These are phyloP conservation scores for Citrus maxima DNA, from an alignment of 345 rosid genomes.

Conservation along the genomic window DNA sequence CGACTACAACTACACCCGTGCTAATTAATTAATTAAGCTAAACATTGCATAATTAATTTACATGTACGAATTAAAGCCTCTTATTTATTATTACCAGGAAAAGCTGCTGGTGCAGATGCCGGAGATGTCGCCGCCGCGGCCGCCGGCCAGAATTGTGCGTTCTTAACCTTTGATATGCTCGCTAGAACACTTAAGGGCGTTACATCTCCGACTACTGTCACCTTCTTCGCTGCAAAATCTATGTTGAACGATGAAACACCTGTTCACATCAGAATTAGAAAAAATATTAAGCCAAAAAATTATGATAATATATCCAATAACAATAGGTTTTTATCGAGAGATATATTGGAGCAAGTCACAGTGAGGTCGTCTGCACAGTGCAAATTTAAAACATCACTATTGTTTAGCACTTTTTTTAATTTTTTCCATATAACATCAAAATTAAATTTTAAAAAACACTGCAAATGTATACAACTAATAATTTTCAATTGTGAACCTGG, in stretches of 20 bases:
- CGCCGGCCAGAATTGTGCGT: constrained; percentile 74
- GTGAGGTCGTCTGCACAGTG: too few species aligned
- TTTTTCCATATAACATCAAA: too few species aligned
- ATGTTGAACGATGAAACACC: constrained; percentile 87
- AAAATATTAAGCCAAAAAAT: not conserved
- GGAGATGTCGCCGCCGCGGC: constrained; percentile 12
- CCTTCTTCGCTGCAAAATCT: constrained; percentile 87
- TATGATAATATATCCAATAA: too few species aligned
- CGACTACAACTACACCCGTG: not conserved
- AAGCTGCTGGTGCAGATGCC: constrained; percentile 8
- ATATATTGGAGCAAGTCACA: too few species aligned
- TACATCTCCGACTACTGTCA: constrained; percentile 77
- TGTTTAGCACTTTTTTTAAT: too few species aligned
- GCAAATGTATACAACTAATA: too few species aligned
- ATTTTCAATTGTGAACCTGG: not conserved
- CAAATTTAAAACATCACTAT: too few species aligned
- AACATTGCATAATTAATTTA: constrained; percentile 3
- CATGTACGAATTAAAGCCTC: not conserved
- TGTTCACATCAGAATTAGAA: constrained; percentile 21
- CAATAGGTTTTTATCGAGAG: too few species aligned
- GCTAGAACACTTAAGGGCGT: constrained; percentile 71
- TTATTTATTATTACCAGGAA: constrained; percentile 11
- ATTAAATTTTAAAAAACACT: too few species aligned
- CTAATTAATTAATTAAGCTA: not conserved
- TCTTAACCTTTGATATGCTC: constrained; percentile 86